Evolutionary conservation across 106 monocot genomes (phyloP), one percentile per base, ranked within the genome.

Genomic region (Agapanthus africanus): DNA sequence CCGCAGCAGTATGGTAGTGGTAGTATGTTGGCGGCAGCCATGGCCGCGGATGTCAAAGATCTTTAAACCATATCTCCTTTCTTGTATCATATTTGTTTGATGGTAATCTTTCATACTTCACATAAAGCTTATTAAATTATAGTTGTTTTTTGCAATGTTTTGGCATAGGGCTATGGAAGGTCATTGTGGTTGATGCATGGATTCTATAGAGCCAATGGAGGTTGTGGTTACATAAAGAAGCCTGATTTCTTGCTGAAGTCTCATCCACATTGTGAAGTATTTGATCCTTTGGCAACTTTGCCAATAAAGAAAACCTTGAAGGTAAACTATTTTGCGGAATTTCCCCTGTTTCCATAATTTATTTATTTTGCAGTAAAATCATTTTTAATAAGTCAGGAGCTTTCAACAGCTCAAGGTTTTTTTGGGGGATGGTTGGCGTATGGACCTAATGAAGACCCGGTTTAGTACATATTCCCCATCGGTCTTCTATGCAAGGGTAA

Each of bases 101-200:
- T n/a, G n/a, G n/a, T n/a, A n/a, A n/a, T n/a, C n/a, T n/a, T n/a
- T n/a, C n/a, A n/a, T n/a, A n/a, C n/a, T n/a, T n/a, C n/a, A n/a
- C n/a, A n/a, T n/a, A n/a, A n/a, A n/a, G n/a, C n/a, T n/a, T n/a
- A n/a, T n/a, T n/a, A n/a, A n/a, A n/a, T n/a, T n/a, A n/a, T n/a
- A n/a, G n/a, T 47, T 15, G 19, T 47, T 15, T 52, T 49, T 50
- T 11, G 59, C 44, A 38, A 22, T 65, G 26, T 65, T 62, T 56
- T 38, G 4, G n/a, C 49, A 25, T 69, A 93, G 93, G 90, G 93
- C 37, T 80, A 87, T 80, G 90, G 87, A 66, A 86, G 79, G 57
- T 75, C 81, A 22, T 77, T 93, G 31, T 84, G 81, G 83, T 73
- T 90, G 73, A 90, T 93, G 93, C 90, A 90, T 36, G 93, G 93